Percentiles rank a stretch among this genome's conserved stretches.
These are phyloP conservation scores for Calonectria pauciramosa DNA, from an alignment of 2,329 filamentous ascomycete genomes.

Conservation along the genomic window DNA sequence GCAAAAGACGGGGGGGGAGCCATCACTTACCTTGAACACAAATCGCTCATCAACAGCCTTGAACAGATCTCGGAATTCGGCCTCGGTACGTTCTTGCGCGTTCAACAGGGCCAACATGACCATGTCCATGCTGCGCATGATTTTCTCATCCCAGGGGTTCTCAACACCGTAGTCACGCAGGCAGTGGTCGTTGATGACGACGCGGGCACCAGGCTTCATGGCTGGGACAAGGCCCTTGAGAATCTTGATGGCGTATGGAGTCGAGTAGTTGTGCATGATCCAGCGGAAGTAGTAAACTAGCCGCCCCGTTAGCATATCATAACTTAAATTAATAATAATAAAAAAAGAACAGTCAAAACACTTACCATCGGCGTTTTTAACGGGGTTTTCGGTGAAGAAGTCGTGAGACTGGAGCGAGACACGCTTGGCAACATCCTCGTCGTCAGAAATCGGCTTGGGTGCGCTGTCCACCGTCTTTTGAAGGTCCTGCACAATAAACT, in stretches of 20 bases:
- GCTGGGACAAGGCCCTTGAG: conserved; percentile 66
- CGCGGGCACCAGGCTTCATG: conserved; percentile 65
- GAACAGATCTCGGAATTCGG: conserved; percentile 62
- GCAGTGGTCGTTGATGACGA: conserved; percentile 63
- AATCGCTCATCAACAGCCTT: conserved; percentile 57
- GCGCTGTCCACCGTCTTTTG: conserved; percentile 62
- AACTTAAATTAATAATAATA: neutral
- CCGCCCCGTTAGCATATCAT: conserved; percentile 25
- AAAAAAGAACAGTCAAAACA: neutral
- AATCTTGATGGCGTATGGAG: conserved; percentile 64
- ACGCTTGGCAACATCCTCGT: conserved; percentile 54
- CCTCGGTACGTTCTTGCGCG: conserved; percentile 63
- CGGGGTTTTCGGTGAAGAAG: conserved; percentile 70
- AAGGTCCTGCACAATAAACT: conserved; percentile 70
- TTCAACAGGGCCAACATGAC: conserved; percentile 67
- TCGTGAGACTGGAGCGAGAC: conserved; percentile 65
- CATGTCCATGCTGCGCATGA: conserved; percentile 65
- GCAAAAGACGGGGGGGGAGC: accelerated
- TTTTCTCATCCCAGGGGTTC: conserved; percentile 60
- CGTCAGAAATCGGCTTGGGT: conserved; percentile 57
- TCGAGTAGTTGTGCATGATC: conserved; percentile 74
- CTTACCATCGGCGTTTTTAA: conserved; percentile 65
- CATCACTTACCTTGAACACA: conserved; percentile 53
- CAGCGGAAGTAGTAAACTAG: conserved; percentile 70
- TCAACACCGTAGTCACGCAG: conserved; percentile 56